Conservation (phyloP, 257 asterid genomes). For the Craterostigma plantagineum region DNA sequence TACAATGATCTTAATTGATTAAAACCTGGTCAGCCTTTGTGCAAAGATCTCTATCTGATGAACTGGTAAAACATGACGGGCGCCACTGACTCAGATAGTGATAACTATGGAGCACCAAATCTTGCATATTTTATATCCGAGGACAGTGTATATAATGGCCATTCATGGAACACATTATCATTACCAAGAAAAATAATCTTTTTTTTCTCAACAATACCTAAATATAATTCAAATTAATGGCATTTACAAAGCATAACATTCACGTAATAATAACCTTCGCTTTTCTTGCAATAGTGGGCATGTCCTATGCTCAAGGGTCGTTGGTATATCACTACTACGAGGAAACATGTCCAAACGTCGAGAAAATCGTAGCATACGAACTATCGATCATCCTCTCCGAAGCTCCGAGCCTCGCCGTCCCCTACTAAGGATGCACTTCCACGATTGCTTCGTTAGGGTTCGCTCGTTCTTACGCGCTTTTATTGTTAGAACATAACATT, state of each 20-base stretch:
- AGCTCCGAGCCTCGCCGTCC: conserved; percentile 22
- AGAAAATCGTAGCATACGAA: conserved; percentile 14
- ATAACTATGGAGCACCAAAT: too few relatives aligned
- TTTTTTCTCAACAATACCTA: too few relatives aligned
- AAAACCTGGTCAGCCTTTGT: too few relatives aligned
- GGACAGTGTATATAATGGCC: too few relatives aligned
- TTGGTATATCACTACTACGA: conserved; percentile 13
- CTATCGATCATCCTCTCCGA: conserved; percentile 11
- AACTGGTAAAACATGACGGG: too few relatives aligned
- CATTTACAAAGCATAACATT: conserved; percentile 6
- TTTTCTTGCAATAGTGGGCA: neutral
- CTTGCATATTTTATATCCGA: too few relatives aligned
- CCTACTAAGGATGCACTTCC: conserved; percentile 29
- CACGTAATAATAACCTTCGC: neutral
- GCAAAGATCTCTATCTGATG: too few relatives aligned
- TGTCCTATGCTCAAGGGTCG: conserved; percentile 13
- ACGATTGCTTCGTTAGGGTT: conserved; percentile 42
- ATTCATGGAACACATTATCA: too few relatives aligned
- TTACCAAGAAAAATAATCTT: too few relatives aligned
- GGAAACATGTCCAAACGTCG: conserved; percentile 18
- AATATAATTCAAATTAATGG: conserved; percentile 7
- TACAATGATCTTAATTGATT: too few relatives aligned
- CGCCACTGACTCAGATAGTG: too few relatives aligned
- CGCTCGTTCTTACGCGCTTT: neutral
- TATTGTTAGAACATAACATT: too few relatives aligned